Percentiles rank a stretch among this genome's conserved stretches.
Evolutionary conservation across 768 basidiomycete species (phyloP).

Genomic region (Phaffia australis): DNA sequence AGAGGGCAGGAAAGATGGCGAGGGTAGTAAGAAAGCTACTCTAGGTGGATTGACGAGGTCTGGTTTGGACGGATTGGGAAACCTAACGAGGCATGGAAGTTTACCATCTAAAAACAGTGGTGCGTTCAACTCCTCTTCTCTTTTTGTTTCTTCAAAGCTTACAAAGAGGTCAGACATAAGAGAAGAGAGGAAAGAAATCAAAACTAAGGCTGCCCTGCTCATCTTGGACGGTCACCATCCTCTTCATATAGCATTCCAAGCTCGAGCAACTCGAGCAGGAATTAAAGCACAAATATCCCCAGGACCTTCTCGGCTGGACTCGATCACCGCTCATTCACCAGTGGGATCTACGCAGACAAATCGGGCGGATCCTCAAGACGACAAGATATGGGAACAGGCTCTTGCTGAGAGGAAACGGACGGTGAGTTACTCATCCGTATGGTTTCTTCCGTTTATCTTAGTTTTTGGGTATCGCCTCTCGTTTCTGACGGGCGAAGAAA

Average conservation of each 20-base stretch:
- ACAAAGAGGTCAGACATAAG: too few relatives aligned
- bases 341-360: background rate
- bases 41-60: too few relatives aligned
- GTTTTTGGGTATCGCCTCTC: background rate
- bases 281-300: background rate
- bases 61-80: too few relatives aligned
- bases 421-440: background rate
- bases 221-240: background rate
- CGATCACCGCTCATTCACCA: constrained; percentile 5
- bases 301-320: background rate
- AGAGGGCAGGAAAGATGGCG: too few relatives aligned
- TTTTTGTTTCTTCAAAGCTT: too few relatives aligned
- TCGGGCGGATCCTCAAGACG: constrained; percentile 10
- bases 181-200: too few relatives aligned
- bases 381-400: constrained; percentile 22
- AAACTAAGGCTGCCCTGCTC: background rate
- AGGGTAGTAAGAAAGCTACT: too few relatives aligned
- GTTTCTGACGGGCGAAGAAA: background rate
- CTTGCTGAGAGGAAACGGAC: constrained; percentile 17
- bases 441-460: background rate
- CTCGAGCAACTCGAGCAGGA: too few relatives aligned
- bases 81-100: too few relatives aligned
- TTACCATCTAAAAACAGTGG: too few relatives aligned
- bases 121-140: too few relatives aligned
- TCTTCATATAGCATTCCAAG: background rate